Base-by-base conservation (phyloP, 345 rosid species). In the Citrus trifoliata region DNA sequence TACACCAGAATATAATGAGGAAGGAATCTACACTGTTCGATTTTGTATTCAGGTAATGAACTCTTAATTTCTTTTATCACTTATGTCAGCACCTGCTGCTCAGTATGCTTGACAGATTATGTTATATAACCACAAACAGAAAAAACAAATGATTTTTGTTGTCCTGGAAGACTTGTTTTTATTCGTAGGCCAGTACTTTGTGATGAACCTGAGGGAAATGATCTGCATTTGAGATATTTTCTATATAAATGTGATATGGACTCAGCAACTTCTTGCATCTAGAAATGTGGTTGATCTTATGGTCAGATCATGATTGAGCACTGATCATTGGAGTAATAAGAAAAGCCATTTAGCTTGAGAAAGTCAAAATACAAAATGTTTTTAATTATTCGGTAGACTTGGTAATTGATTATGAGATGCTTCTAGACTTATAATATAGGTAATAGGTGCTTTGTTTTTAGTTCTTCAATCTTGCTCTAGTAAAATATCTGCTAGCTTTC, bases 11-110 rank as follows among this genome's bases (percentile, higher is more conserved):
- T 97, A 92, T 85, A 97, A 94, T 19, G 98, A 93, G 84, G 99
- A 97, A 88, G 99, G 99, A 83, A 90, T 97, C 83, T 97, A 97
- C 87, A 97, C 99, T 37, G 97, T 94, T 79, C 98, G 99, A 79
- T 97, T 97, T 81, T 97, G 99, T 83, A 94, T 97, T 82, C 99
- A 97, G 99, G 99, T 97, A 87, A 79, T 24, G 73, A 71, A 48
- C 62, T 73, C 80, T 37, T 27, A 28, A 30, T 73, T 68, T 79
- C 56, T 67, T 70, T 51, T 48, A 70, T 73, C 63, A 68, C 59
- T 77, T 28, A 16, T 40, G 38, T 67, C 30, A 46, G 35, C 35
- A 53, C 30, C 42, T 19, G 21, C 71, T 78, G 71, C 65, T 65
- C 37, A 7, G 60, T 83, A 25, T 55, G 83, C 78, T 61, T 58